A percentile compares a stretch with the other conserved stretches of the same genome.
Evolutionary conservation across 306 rosid genomes (phyloP).

Genomic region (Cucurbita maxima): DNA sequence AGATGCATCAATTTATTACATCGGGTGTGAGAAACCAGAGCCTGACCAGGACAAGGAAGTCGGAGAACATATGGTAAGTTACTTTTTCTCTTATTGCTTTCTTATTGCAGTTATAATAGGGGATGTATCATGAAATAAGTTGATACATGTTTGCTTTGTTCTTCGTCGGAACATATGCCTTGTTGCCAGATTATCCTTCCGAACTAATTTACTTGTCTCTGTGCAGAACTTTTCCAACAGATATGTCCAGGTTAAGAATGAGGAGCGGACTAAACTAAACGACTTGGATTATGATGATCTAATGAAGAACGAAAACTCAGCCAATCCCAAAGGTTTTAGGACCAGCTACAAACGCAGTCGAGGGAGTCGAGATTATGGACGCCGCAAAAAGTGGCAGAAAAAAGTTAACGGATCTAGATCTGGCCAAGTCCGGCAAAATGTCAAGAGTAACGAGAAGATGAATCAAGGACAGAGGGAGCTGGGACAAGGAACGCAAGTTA

Average conservation of each 20-base stretch:
- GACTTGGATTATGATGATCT: conserved; percentile 23
- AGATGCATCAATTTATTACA: conserved; percentile 53
- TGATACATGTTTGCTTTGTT: too few relatives aligned
- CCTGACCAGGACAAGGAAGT: conserved; percentile 34
- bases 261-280: conserved; percentile 35
- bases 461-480: conserved; percentile 39
- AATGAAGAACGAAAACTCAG: conserved; percentile 26
- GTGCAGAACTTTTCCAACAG: conserved; percentile 54
- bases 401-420: conserved; percentile 33
- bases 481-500: conserved; percentile 37
- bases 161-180: too few relatives aligned
- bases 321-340: conserved; percentile 31
- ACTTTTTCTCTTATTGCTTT: background rate
- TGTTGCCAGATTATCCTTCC: background rate
- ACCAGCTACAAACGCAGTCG: conserved; percentile 57
- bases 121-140: too few relatives aligned
- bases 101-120: conserved; percentile 7
- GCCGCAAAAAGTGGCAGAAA: conserved; percentile 46
- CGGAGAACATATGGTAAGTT: conserved; percentile 38
- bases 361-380: conserved; percentile 53
- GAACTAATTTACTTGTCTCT: background rate
- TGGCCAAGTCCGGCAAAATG: conserved; percentile 20
- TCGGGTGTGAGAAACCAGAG: conserved; percentile 38
- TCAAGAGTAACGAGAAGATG: conserved; percentile 26
- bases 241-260: conserved; percentile 36